Evolutionary conservation across 352 stramenopile species (phyloP).

Genomic region (Globisporangium takayamanum): DNA sequence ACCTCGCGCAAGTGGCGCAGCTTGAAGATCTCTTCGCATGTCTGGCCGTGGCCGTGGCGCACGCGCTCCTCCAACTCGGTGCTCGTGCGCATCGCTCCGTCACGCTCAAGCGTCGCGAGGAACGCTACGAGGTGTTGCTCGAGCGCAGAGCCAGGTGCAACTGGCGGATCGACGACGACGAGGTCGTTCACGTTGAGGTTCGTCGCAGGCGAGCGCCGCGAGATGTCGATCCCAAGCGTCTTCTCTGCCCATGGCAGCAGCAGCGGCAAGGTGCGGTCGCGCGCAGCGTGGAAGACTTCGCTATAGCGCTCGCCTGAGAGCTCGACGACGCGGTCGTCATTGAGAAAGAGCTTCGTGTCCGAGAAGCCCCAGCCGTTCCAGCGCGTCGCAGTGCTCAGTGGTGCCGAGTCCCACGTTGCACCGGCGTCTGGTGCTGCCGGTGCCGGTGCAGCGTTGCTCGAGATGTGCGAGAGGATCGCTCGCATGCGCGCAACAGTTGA

Average conservation of each 20-base stretch:
- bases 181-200: slow-evolving; percentile 29
- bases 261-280: slow-evolving; percentile 38
- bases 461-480: slow-evolving; percentile 38
- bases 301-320: slow-evolving; percentile 52
- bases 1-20: slow-evolving; percentile 38
- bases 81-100: slow-evolving; percentile 29
- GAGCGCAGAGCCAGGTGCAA: slow-evolving; percentile 9
- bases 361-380: slow-evolving; percentile 74
- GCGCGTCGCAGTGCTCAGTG: slow-evolving; percentile 32
- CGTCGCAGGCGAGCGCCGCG: slow-evolving; percentile 27
- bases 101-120: slow-evolving; percentile 18
- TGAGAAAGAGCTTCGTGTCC: slow-evolving; percentile 68
- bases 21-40: slow-evolving; percentile 63
- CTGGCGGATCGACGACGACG: slow-evolving; percentile 9
- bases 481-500: slow-evolving; percentile 45
- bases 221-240: slow-evolving; percentile 40
- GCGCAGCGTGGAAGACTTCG: slow-evolving; percentile 43
- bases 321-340: slow-evolving; percentile 44
- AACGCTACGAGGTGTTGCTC: slow-evolving; percentile 28
- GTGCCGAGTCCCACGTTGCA: slow-evolving; percentile 8
- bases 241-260: slow-evolving; percentile 56
- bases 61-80: slow-evolving; percentile 44
- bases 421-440: background rate
- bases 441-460: background rate
- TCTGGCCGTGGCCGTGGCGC: slow-evolving; percentile 63